Percentiles rank a stretch among this genome's conserved stretches.
phyloP scores from a whole-genome alignment of 169 alveolate species.

The Plasmodium ovale region DNA sequence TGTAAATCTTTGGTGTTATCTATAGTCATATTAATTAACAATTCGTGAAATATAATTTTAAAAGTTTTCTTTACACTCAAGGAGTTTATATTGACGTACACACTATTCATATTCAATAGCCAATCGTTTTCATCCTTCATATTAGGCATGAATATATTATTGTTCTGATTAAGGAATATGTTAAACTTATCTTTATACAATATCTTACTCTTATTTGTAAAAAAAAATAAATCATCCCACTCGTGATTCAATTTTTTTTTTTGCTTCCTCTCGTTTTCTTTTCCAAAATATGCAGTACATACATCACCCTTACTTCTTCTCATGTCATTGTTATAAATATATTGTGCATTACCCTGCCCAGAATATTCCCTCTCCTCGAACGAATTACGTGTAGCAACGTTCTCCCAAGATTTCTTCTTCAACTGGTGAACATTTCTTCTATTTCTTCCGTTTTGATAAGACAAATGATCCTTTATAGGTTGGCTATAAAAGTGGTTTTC shows the following conservation, averaged over 20 bases:
- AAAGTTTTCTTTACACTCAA: conserved; percentile 8
- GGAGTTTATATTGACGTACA: conserved; percentile 4
- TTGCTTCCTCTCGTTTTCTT: neutral
- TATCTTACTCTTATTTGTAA: conserved; percentile 21
- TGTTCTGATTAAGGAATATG: conserved; percentile 48
- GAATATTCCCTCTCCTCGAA: too few relatives aligned
- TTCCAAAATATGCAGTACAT: neutral
- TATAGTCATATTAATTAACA: conserved; percentile 35
- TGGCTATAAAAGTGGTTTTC: neutral
- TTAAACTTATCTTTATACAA: conserved; percentile 50
- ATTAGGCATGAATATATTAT: conserved; percentile 65
- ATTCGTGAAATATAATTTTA: conserved; percentile 28
- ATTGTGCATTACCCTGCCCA: too few relatives aligned
- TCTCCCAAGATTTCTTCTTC: neutral
- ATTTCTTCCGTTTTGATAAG: neutral
- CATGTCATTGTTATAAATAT: neutral
- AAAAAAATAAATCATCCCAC: neutral
- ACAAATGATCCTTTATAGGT: neutral
- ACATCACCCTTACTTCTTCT: neutral
- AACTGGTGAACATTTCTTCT: neutral
- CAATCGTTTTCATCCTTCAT: conserved; percentile 65
- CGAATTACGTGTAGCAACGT: neutral
- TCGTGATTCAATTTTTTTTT: neutral
- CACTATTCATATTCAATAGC: conserved; percentile 34
- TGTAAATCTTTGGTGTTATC: conserved; percentile 55